These are phyloP conservation scores for Cruciata laevipes DNA, from an alignment of 257 asterid genomes.

Conservation along the genomic window DNA sequence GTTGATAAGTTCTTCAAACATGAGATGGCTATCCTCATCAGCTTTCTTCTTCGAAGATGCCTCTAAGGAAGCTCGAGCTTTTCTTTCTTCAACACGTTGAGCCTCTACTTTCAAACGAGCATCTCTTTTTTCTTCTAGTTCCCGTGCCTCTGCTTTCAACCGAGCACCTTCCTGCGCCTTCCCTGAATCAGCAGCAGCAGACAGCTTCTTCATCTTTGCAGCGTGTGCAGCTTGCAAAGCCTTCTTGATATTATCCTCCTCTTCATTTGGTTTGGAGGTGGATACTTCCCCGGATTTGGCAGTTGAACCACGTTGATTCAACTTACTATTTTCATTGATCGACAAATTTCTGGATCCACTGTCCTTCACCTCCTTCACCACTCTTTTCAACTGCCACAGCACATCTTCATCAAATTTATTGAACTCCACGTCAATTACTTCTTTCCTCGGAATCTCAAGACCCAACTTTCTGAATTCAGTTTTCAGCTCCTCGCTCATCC, in stretches of 20 bases:
- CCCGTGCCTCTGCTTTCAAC: conserved; percentile 33
- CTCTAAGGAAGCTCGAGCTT: conserved; percentile 50
- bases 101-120: conserved; percentile 25
- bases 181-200: conserved; percentile 58
- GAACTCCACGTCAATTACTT: conserved; percentile 18
- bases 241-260: conserved; percentile 45
- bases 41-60: conserved; percentile 43
- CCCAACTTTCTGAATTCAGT: conserved; percentile 25
- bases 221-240: conserved; percentile 79
- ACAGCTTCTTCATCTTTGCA: conserved; percentile 72
- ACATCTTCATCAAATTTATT: conserved; percentile 32
- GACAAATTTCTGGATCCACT: conserved; percentile 12
- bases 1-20: conserved; percentile 40
- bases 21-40: conserved; percentile 30
- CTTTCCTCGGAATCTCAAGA: conserved; percentile 13
- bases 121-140: conserved; percentile 8
- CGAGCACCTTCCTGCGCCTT: conserved; percentile 43
- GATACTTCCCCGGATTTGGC: conserved; percentile 46
- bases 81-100: conserved; percentile 46
- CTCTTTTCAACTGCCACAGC: conserved; percentile 41
- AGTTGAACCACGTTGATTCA: conserved; percentile 12
- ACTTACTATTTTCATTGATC: conserved; percentile 12
- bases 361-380: conserved; percentile 31
- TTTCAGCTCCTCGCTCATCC: conserved; percentile 29
- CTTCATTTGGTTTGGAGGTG: conserved; percentile 24